Evolutionary conservation across 192 early-diverging fungal genomes (phyloP).

Genomic region (Coemansia sp.): DNA sequence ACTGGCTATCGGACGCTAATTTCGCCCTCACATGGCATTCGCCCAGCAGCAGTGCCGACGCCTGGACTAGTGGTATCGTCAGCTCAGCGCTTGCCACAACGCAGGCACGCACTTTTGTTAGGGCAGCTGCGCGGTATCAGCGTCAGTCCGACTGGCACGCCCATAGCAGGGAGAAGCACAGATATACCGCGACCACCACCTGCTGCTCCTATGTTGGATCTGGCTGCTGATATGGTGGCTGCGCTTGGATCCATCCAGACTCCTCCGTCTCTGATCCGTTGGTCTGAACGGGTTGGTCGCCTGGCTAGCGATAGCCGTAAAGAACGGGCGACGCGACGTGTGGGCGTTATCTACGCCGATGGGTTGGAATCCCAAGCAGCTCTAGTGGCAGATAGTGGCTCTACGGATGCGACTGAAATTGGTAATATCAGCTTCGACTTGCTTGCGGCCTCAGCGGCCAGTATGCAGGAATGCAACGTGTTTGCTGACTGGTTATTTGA

Average conservation of each 20-base stretch:
- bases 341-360: constrained; percentile 27
- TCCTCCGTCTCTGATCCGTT: constrained; percentile 17
- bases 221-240: constrained; percentile 25
- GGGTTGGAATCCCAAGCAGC: constrained; percentile 16
- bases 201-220: constrained; percentile 17
- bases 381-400: constrained; percentile 6
- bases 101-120: neutral
- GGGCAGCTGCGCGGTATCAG: constrained; percentile 22
- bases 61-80: neutral
- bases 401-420: neutral
- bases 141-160: constrained; percentile 15
- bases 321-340: neutral
- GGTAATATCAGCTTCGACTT: constrained; percentile 8
- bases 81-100: neutral
- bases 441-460: constrained; percentile 16
- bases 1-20: constrained; percentile 10
- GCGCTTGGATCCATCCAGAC: constrained; percentile 10
- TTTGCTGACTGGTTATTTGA: constrained; percentile 42
- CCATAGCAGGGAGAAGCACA: constrained; percentile 1
- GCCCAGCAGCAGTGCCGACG: neutral
- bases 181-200: constrained; percentile 10
- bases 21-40: neutral
- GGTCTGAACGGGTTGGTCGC: constrained; percentile 25
- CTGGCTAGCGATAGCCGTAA: neutral
- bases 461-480: neutral